Evolutionary conservation across 129 eudicot species (phyloP), one percentile per base, ranked within the genome.

Genomic region (Flaveria linearis): DNA sequence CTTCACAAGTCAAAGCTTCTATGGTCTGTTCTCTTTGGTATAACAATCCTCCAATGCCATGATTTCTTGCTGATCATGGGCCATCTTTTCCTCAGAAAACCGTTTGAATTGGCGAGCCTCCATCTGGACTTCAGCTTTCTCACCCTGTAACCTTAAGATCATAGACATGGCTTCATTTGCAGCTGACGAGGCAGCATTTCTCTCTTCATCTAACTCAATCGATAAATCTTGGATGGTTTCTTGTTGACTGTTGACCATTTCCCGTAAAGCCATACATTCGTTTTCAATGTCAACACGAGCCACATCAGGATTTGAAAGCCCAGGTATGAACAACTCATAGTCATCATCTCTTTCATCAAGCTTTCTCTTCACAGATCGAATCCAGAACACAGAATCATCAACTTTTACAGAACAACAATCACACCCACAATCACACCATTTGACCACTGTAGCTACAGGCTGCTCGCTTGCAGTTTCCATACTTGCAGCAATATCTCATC

Each of bases 111-210:
- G 98, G 13, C 97, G 86, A 23, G 88, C 75, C 72, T 93, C 98
- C 98, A 93, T 93, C 80, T 88, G 91, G 47, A 86, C 74, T 84
- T 93, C 98, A 0, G 98, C 93, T 78, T 93, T 93, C 77, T 93
- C 98, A 62, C 91, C 83, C 86, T 93, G 97, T 73, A 93, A 81
- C 89, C 98, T 88, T 78, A 93, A 85, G 14, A 93, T 93, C 98
- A 93, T 93, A 6, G 98, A 93, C 98, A 93, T 93, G 33, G 97
- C 90, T 75, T 91, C 97, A 60, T 91, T 91, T 2, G 97, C 97
- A 57, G 97, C 97, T 0, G 98, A 90, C 0, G 98, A 87, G 8
- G 98, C 82, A 0, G 98, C 98, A 47, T 93, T 88, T 70, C 98
- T 90, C 80, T 90, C 98, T 85, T 93, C 98, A 13, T 93, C 98